Base-by-base conservation (phyloP, 139 green algal species). In the Chlorella sp. region DNA sequence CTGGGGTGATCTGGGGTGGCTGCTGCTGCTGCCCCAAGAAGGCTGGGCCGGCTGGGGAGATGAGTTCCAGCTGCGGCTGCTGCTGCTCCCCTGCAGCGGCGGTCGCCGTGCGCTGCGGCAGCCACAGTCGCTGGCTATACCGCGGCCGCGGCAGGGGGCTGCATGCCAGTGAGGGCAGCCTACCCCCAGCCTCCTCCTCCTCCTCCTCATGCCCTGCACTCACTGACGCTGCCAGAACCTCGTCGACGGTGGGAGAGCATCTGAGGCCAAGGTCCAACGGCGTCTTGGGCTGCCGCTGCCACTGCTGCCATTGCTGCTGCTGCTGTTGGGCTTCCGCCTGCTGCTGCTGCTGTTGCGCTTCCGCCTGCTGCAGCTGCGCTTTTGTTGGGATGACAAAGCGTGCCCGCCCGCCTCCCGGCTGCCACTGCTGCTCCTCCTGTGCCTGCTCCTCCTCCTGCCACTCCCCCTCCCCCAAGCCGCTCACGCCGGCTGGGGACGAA, bases 161-260 rank as follows among this genome's bases (percentile, higher is more conserved):
- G 81, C 57, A 48, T 30, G 53, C 32, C n/a, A 76, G 57, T 5
- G 81, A 71, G 3, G 81, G 81, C 81, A 86, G 57, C 57, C 21
- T 9, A 2, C 24, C 64, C 2, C 64, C 64, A 28, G 21, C 64
- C 2, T 71, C 64, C 21, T 68, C 24, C 42, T 68, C 42, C 53
- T 36, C 78, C 78, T 83, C 78, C 24, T 15, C 42, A 2, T 85
- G 26, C 26, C 79, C 79, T 24, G 5, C 64, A 18, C 19, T 34
- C 28, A 53, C n/a, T 32, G 53, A 42, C 15, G 53, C 53, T 80
- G 28, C 64, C 30, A 89, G 68, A 30, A 89, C 2, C 24, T 83
- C 73, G 61, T 89, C 86, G 26, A 89, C 76, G 0, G 86, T 89
- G n/a, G 86, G 86, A 1, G 86, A 89, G 22, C 32, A 19, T 0